These are phyloP conservation scores for Mucor lusitanicus DNA, from an alignment of 371 early-diverging fungal genomes.

Conservation along the genomic window DNA sequence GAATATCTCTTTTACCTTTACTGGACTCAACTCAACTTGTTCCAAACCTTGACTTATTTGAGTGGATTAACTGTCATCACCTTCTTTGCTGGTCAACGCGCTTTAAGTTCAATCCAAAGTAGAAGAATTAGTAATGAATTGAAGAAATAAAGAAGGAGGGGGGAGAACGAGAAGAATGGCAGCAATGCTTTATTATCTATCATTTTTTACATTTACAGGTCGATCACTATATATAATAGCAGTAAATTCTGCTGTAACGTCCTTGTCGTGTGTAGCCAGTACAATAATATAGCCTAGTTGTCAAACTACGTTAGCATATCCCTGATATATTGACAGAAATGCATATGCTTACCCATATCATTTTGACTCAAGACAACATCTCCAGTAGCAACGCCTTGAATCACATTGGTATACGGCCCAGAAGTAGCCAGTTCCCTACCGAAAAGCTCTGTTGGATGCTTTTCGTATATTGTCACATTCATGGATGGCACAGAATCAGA, in stretches of 20 bases:
- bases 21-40: constrained; percentile 71
- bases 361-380: constrained; percentile 52
- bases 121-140: constrained; percentile 22
- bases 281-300: constrained; percentile 59
- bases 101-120: constrained; percentile 48
- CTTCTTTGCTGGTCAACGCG: constrained; percentile 63
- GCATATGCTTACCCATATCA: constrained; percentile 30
- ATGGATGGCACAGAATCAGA: constrained; percentile 69
- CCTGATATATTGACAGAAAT: not conserved
- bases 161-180: not conserved
- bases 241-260: constrained; percentile 55
- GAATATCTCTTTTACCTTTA: constrained; percentile 68
- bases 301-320: not conserved
- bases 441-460: constrained; percentile 56
- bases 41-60: constrained; percentile 70
- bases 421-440: constrained; percentile 70
- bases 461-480: constrained; percentile 71
- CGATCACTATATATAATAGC: constrained; percentile 63
- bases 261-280: constrained; percentile 62
- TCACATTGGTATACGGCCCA: constrained; percentile 73
- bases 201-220: constrained; percentile 52
- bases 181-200: constrained; percentile 20
- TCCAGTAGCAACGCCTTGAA: constrained; percentile 63
- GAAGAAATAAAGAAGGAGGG: constrained; percentile 15
- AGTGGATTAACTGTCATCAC: constrained; percentile 54